Base-by-base conservation (phyloP, 805 yeast species). In the Blastobotrys peoriensis region DNA sequence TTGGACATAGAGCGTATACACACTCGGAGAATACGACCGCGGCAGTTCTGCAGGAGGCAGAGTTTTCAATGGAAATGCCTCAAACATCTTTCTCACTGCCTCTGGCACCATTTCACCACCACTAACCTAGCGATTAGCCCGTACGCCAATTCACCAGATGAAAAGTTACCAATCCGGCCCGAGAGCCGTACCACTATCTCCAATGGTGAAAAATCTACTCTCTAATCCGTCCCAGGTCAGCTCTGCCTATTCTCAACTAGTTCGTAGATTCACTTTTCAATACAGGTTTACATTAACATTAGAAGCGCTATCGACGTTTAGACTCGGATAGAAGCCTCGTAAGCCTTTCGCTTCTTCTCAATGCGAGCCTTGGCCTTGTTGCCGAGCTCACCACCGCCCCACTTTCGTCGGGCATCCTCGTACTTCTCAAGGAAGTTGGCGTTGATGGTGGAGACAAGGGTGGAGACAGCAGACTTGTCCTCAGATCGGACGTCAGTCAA, bases 351-450 rank as follows among this genome's bases (percentile, higher is more conserved):
- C 66, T 71, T 81, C 82, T 85, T 86, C 62, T 79, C 89, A 56
- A 71, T 68, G 78, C 83, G 86, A 67, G 81, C 93, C 67, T 78
- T 79, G 66, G 97, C 87, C 79, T 91, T 93, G 63, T 84, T 75
- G 73, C 98, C 96, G 80, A 93, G 76, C 73, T 87, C 68, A 80
- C 98, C 98, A 80, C 98, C 98, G 80, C 98, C 98, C 98, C 98
- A 91, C 83, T 87, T 95, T 77, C 86, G 88, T 81, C 94, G 91
- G 69, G 78, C 67, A 63, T 93, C 97, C 67, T 91, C 97, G 84
- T 83, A 86, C 75, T 87, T 86, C 69, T 86, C 95, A 63, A 73
- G 70, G 75, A 83, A 91, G 93, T 87, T 88, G 60, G 95, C 83
- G 75, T 87, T 81, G 72, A 91, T 79, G 65, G 98, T 83, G 48